These are phyloP conservation scores for Penicillium concentricum DNA, from an alignment of 2,329 filamentous ascomycete genomes.

Conservation along the genomic window DNA sequence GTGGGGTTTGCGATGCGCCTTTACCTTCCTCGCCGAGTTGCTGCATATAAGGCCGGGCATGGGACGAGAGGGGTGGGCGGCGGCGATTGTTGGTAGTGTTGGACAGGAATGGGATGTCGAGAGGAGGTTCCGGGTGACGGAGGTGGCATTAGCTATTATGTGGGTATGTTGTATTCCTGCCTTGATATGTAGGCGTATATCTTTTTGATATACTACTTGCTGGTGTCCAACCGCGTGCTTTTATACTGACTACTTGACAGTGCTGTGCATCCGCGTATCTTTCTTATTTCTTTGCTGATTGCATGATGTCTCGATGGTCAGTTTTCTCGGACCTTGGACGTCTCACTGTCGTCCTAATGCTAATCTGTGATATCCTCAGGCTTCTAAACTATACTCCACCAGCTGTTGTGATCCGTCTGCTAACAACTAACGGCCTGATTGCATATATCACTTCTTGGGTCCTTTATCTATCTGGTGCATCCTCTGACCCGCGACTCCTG, in stretches of 20 bases:
- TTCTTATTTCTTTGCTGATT: constrained; percentile 80
- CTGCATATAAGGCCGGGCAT: constrained; percentile 49
- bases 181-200: constrained; percentile 17
- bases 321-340: constrained; percentile 23
- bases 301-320: constrained; percentile 78
- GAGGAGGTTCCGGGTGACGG: constrained; percentile 59
- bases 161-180: constrained; percentile 57
- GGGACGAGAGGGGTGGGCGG: constrained; percentile 43
- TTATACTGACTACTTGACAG: constrained; percentile 30
- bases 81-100: constrained; percentile 39
- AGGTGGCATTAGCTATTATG: constrained; percentile 69
- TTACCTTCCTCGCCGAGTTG: constrained; percentile 67
- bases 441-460: constrained; percentile 73
- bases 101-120: constrained; percentile 46
- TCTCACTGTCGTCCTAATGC: neutral
- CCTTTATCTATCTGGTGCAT: constrained; percentile 68
- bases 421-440: constrained; percentile 72
- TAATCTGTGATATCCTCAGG: constrained; percentile 47
- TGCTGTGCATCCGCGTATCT: constrained; percentile 75
- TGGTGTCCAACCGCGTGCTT: neutral
- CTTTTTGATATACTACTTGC: constrained; percentile 12
- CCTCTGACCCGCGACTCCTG: constrained; percentile 67
- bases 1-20: constrained; percentile 68
- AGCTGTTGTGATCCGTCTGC: constrained; percentile 75
- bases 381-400: constrained; percentile 77